Evolutionary conservation across 2,329 filamentous ascomycete genomes (phyloP).

Genomic region (Diaporthe citriasiana): DNA sequence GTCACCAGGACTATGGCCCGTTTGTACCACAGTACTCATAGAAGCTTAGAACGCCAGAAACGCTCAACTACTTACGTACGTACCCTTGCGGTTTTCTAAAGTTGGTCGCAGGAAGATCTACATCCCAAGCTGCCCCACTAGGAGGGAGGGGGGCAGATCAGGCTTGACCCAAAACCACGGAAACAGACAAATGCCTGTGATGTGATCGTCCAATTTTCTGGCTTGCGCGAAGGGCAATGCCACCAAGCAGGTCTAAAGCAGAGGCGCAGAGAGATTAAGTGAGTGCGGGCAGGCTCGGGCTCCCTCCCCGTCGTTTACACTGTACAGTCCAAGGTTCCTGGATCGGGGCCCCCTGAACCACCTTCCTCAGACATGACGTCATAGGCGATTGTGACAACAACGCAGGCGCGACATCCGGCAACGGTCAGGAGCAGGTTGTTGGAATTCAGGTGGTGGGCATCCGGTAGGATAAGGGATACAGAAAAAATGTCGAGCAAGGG

Average conservation of each 20-base stretch:
- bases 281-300: neutral
- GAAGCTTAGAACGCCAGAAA: too few relatives aligned
- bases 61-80: neutral
- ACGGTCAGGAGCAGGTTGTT: neutral
- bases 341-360: neutral
- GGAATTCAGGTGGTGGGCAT: neutral
- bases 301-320: neutral
- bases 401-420: neutral
- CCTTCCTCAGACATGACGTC: neutral
- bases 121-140: neutral
- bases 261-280: neutral
- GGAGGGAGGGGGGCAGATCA: neutral
- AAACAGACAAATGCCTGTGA: constrained; percentile 2
- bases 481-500: neutral
- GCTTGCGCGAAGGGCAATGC: neutral
- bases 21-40: too few relatives aligned
- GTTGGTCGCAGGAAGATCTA: constrained; percentile 1
- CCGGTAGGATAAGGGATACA: neutral
- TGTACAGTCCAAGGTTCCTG: constrained; percentile 1
- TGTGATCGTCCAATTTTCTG: constrained; percentile 17
- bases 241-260: neutral
- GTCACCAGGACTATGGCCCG: neutral
- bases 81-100: constrained; percentile 12
- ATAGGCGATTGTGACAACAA: neutral
- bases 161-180: constrained; percentile 15